Base-by-base conservation (phyloP, 345 rosid genomes). In the Pistacia atlantica region DNA sequence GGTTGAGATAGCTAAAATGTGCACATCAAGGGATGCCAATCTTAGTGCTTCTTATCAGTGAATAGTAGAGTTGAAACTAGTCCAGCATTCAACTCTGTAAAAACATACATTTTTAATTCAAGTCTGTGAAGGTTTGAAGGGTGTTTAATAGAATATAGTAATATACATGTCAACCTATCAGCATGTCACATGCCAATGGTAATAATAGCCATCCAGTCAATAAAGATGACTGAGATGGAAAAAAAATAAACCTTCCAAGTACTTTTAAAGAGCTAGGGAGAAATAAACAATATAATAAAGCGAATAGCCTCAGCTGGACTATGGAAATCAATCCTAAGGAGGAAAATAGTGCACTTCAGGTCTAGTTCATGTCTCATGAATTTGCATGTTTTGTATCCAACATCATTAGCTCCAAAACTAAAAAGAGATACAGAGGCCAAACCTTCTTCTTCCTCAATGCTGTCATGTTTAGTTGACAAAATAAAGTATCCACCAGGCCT, bases 401-500 rank as follows among this genome's bases (percentile, higher is more conserved):
- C 65, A 73, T 69, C 52, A 22, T 60, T 18, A 65, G 80, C 17
- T 1, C 48, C 16, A 71, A 46, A 38, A 51, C 45, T 28, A 13
- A 17, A 60, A 49, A 54, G n/a, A 69, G 25, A 67, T 20, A 42
- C 46, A 75, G 8, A 61, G 68, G 5, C 35, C 87, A 71, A 55
- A 95, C 98, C 98, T 93, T 89, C 94, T 80, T 87, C 94, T 65
- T 86, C 90, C 81, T 91, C 97, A 20, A 89, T 84, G 84, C 80
- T 90, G 64, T 93, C 97, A 73, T 84, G 92, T 71, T 78, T 83
- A 83, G 82, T 88, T n/a, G 97, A 90, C 89, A 95, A 81, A 78
- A 95, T 89, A 74, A 95, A 95, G 87, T 95, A 95, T 49, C 99
- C 97, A 11, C 86, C 74, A 13, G 98, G 99, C 83, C 99, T 87